phyloP scores from a whole-genome alignment of 768 basidiomycete genomes.

The Amanita exitialis region DNA sequence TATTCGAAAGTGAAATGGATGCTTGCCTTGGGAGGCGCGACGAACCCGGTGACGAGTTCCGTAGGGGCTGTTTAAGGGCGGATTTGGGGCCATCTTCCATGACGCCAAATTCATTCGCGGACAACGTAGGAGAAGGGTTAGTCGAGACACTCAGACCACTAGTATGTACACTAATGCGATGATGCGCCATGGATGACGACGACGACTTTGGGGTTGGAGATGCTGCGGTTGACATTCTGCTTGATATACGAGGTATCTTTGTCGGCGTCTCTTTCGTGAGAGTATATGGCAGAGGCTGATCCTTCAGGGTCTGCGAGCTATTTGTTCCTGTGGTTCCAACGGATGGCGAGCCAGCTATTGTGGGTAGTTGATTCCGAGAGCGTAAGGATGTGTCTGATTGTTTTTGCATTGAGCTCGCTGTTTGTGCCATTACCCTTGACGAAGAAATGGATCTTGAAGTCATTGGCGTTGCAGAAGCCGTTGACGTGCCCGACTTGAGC shows the following conservation, averaged over 20 bases:
- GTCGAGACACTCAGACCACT: constrained; percentile 37
- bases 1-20: constrained; percentile 33
- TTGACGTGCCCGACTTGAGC: constrained; percentile 49
- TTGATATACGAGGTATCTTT: constrained; percentile 90
- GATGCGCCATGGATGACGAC: constrained; percentile 35
- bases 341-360: constrained; percentile 91
- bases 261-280: constrained; percentile 80
- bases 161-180: constrained; percentile 45
- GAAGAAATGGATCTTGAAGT: constrained; percentile 35
- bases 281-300: constrained; percentile 40
- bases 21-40: constrained; percentile 63
- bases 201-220: constrained; percentile 64
- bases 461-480: constrained; percentile 25
- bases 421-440: constrained; percentile 69
- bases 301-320: constrained; percentile 37
- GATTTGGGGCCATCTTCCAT: constrained; percentile 52
- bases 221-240: constrained; percentile 62
- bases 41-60: constrained; percentile 53
- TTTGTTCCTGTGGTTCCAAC: constrained; percentile 53
- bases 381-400: constrained; percentile 78
- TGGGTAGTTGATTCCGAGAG: constrained; percentile 67
- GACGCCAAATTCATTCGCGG: constrained; percentile 73
- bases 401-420: constrained; percentile 80
- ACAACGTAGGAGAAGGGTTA: constrained; percentile 53
- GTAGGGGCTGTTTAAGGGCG: constrained; percentile 37